Evolutionary conservation across 352 stramenopile genomes (phyloP), one percentile per base, ranked within the genome.

Genomic region (Globisporangium uncinulatum): DNA sequence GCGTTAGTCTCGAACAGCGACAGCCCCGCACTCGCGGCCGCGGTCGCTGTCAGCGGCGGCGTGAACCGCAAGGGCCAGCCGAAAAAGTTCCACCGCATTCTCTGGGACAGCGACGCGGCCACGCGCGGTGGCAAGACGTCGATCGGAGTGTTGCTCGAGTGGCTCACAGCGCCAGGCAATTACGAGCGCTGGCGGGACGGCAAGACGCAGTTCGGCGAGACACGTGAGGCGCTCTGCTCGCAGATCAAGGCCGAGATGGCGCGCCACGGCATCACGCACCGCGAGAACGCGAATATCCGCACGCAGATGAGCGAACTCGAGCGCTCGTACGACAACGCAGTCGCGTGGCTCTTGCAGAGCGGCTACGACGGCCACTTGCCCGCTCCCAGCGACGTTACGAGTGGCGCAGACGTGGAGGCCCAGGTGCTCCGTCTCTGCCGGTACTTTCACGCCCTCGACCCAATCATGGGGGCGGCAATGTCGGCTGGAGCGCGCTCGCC

Each of bases 221-320:
- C 80, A 7, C 77, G 78, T 43, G 80, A 90, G 65, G 65, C 70
- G 53, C 66, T 90, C 34, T 90, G 80, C 63, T 81, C 78, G 1
- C 70, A 90, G 73, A 87, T 90, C 70, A 86, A 86, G 61, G 62
- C 61, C 31, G 50, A 66, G 48, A 86, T 90, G 80, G 54, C 70
- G 32, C 73, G 62, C 51, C 66, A 87, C 56, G 80, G 77, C 47
- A 87, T 90, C 56, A 50, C 65, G 55, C 80, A 90, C 59, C 68
- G 80, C 39, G 78, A 87, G 66, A 90, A 90, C 58, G 77, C 77
- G 67, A 88, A 90, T 66, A 88, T 90, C 58, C 80, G 80, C 61
- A 90, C 77, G 54, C 77, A 90, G 67, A 86, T 90, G 61, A 87
- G 74, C 62, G 80, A 90, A 65, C 66, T 88, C 15, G 77, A 90